A percentile compares a stretch with the other conserved stretches of the same genome.
These are phyloP conservation scores for Aureoboletus auriporus DNA, from an alignment of 768 basidiomycete genomes.

Conservation along the genomic window DNA sequence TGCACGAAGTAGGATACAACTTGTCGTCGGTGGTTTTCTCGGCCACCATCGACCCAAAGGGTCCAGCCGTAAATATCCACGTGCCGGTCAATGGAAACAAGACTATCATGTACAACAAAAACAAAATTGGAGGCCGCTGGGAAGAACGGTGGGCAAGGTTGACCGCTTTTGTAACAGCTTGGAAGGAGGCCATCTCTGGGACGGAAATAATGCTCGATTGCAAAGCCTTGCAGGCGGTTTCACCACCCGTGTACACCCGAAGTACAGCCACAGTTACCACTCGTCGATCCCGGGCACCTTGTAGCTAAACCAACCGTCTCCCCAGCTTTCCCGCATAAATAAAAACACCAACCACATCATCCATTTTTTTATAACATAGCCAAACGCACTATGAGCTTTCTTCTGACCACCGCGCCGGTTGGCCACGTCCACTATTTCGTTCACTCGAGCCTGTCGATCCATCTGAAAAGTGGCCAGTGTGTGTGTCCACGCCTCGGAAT, in stretches of 20 bases:
- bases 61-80: slow-evolving; percentile 5
- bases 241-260: slow-evolving; percentile 35
- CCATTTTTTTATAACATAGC: slow-evolving; percentile 22
- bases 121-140: slow-evolving; percentile 50
- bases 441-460: slow-evolving; percentile 21
- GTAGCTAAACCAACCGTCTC: slow-evolving; percentile 28
- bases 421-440: slow-evolving; percentile 23
- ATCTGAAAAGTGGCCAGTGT: slow-evolving; percentile 21
- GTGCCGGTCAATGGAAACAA: background rate
- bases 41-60: background rate
- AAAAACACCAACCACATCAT: slow-evolving; percentile 19
- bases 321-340: slow-evolving; percentile 25
- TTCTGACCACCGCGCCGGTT: slow-evolving; percentile 24
- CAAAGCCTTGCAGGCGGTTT: slow-evolving; percentile 6
- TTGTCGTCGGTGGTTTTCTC: slow-evolving; percentile 12
- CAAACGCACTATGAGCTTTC: slow-evolving; percentile 16
- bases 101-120: slow-evolving; percentile 2
- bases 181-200: slow-evolving; percentile 56
- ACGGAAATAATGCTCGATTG: background rate
- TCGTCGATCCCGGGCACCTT: slow-evolving; percentile 25
- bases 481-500: slow-evolving; percentile 11
- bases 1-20: slow-evolving; percentile 21
- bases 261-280: slow-evolving; percentile 29
- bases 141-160: slow-evolving; percentile 76
- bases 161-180: slow-evolving; percentile 77